Base-by-base conservation (phyloP, 2,329 filamentous ascomycete species). In the Epichloe aotearoae region DNA sequence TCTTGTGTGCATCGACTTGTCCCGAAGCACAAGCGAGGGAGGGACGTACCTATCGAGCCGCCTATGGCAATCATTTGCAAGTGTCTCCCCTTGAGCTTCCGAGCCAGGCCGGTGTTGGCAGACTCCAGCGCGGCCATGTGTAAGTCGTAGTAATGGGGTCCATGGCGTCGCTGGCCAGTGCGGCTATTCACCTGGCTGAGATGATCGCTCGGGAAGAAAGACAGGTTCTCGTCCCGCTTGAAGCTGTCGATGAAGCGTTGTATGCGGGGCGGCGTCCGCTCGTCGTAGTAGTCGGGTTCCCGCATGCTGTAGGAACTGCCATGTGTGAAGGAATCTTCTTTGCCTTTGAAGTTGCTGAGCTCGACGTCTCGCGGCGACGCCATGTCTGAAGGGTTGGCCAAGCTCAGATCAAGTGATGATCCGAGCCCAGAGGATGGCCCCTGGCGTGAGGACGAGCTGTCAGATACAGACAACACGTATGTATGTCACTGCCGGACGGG, bases 51-150 rank as follows among this genome's bases (percentile, higher is more conserved):
- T 60, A 95, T 95, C 11, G 86, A 91, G 42, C 90, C 90, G 59
- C 89, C 89, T 58, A 96, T 95, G 14, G 91, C 91, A 73, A 96
- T 96, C 91, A 96, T 96, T 71, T 96, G 90, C 63, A 96, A 64
- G 72, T 97, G 91, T 46, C 89, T 77, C 19, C 83, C 82, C 69
- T 94, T 93, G 58, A 95, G 69, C 64, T 82, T 83, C 61, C 89
- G 76, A 47, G 85, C 80, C 47, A 97, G 74, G 7, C 84, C 81
- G 44, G 86, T 84, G 56, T 83, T 76, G 4, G 87, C 85, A 2
- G 88, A 90, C 62, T 89, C 83, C 56, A 88, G 69, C 62, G 87
- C 76, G 46, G 78, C 80, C 58, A 69, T 67, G 30, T 71, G 73
- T 48, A 81, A 56, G 59, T 81, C 77, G 57, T 75, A 81, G 61